Conservation (phyloP, 768 basidiomycete genomes). For the Russula lepida region DNA sequence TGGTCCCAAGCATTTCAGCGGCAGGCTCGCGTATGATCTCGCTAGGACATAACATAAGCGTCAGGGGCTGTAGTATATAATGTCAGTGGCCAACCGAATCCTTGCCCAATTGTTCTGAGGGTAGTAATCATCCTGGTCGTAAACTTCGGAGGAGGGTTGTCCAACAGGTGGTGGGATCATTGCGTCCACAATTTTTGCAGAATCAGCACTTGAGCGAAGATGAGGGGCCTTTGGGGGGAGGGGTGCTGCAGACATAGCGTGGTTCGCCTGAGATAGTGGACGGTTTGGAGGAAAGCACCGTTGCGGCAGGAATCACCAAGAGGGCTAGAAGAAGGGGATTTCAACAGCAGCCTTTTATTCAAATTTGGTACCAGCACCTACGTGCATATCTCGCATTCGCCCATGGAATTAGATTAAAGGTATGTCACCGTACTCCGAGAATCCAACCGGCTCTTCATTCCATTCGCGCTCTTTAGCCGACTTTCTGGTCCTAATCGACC, state of each 20-base stretch:
- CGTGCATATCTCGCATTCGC: neutral
- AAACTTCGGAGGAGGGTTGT: neutral
- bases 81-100: constrained; percentile 15
- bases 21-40: constrained; percentile 21
- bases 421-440: neutral
- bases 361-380: neutral
- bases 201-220: neutral
- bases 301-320: neutral
- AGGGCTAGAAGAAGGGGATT: neutral
- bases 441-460: neutral
- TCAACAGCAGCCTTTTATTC: neutral
- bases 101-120: constrained; percentile 21
- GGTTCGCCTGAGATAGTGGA: too few relatives aligned
- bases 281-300: neutral
- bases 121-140: constrained; percentile 3
- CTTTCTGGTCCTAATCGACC: neutral
- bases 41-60: neutral
- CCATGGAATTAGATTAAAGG: neutral
- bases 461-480: neutral
- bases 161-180: neutral
- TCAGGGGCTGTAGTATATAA: neutral
- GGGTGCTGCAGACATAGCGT: constrained; percentile 2
- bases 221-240: neutral
- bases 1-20: constrained; percentile 25
- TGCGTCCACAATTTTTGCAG: neutral